Percentiles rank a stretch among this genome's conserved stretches.
Evolutionary conservation across 2,329 filamentous ascomycete genomes (phyloP).

Genomic region (Diplodia corticola): DNA sequence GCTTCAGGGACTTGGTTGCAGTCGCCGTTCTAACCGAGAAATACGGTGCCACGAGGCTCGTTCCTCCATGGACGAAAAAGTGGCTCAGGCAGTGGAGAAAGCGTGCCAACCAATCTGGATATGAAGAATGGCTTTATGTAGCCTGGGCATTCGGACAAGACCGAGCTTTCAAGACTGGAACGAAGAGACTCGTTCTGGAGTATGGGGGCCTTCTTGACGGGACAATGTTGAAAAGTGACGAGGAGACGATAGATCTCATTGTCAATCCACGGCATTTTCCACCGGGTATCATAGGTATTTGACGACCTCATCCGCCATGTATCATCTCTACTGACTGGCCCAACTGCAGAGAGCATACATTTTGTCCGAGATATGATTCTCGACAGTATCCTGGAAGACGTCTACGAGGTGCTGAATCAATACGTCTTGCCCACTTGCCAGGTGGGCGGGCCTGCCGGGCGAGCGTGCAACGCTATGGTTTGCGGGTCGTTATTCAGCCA

Average conservation of each 20-base stretch:
- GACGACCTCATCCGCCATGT: neutral
- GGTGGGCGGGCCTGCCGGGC: too few species aligned
- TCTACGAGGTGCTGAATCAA: neutral
- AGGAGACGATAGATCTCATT: too few species aligned
- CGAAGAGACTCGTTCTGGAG: neutral
- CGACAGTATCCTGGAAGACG: neutral
- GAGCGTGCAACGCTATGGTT: neutral
- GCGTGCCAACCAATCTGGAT: neutral
- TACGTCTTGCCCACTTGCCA: neutral
- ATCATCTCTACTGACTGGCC: neutral
- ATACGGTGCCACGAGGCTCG: conserved; percentile 10
- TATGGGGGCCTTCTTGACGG: neutral
- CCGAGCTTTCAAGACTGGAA: neutral
- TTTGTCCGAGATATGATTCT: neutral
- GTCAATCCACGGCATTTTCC: neutral
- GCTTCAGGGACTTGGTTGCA: neutral
- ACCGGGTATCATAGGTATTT: neutral
- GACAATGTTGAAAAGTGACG: neutral
- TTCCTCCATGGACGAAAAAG: neutral
- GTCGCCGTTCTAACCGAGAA: conserved; percentile 19
- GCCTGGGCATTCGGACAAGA: conserved; percentile 5
- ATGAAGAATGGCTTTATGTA: neutral
- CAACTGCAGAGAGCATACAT: neutral
- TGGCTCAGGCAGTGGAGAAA: neutral
- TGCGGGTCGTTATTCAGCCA: neutral